These are phyloP conservation scores for Paraurostyla sp. DNA, from an alignment of 73 alveolate species.

Conservation along the genomic window DNA sequence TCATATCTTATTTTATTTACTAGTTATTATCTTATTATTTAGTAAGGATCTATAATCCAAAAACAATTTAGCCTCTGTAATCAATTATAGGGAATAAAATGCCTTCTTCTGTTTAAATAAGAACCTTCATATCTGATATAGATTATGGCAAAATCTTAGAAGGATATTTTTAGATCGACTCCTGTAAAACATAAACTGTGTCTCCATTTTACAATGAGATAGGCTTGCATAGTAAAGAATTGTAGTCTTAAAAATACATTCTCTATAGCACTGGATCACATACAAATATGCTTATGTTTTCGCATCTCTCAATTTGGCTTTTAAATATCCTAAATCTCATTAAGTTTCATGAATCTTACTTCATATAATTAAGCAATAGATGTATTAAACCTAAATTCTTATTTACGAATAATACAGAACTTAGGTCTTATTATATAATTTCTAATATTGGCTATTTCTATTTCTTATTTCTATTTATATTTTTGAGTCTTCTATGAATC, in stretches of 20 bases:
- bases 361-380: too few relatives aligned
- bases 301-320: too few relatives aligned
- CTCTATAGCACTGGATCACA: too few relatives aligned
- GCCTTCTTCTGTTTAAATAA: background rate
- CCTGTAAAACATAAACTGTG: background rate
- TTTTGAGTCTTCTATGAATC: background rate
- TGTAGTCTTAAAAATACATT: too few relatives aligned
- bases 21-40: background rate
- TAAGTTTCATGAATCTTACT: too few relatives aligned
- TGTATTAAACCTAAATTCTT: too few relatives aligned
- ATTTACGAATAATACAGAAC: too few relatives aligned
- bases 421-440: background rate
- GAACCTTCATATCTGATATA: background rate
- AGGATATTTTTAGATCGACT: background rate
- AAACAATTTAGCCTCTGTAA: background rate
- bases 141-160: background rate
- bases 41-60: background rate
- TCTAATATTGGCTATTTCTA: background rate
- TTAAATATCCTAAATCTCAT: too few relatives aligned
- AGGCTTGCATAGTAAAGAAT: background rate
- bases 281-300: too few relatives aligned
- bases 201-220: background rate
- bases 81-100: background rate
- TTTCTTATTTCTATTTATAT: background rate
- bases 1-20: background rate